Conservation (phyloP, 1,284 basidiomycete species). For the Fistulinella cinereoalba region DNA sequence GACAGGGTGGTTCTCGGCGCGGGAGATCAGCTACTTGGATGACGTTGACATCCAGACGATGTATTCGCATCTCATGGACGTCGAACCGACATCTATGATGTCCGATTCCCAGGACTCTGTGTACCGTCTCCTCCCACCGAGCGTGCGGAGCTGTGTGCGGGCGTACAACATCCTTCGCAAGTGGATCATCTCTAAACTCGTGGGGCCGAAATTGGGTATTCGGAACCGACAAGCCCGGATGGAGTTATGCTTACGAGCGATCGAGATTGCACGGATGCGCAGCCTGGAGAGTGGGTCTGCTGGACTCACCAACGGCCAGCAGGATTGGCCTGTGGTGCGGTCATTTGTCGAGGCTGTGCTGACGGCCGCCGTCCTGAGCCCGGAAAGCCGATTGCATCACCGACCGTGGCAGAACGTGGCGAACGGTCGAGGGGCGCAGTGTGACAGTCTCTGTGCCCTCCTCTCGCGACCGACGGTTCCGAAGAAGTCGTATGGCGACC, state of each 20-base stretch:
- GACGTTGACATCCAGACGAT: slow-evolving; percentile 75
- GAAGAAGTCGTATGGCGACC: slow-evolving; percentile 44
- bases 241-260: slow-evolving; percentile 63
- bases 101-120: slow-evolving; percentile 66
- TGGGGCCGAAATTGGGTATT: slow-evolving; percentile 58
- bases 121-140: slow-evolving; percentile 70
- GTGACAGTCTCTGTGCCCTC: slow-evolving; percentile 58
- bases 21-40: slow-evolving; percentile 49
- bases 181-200: slow-evolving; percentile 70
- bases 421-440: slow-evolving; percentile 50
- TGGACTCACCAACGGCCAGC: slow-evolving; percentile 26
- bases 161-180: slow-evolving; percentile 72
- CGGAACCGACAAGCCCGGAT: slow-evolving; percentile 65
- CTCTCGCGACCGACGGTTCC: slow-evolving; percentile 50
- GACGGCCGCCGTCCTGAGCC: slow-evolving; percentile 66
- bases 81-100: slow-evolving; percentile 67
- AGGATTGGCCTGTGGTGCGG: slow-evolving; percentile 58
- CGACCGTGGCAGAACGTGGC: slow-evolving; percentile 74
- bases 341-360: slow-evolving; percentile 76
- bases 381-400: slow-evolving; percentile 69
- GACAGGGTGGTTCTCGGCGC: slow-evolving; percentile 68
- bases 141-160: slow-evolving; percentile 68
- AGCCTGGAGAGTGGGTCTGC: slow-evolving; percentile 42
- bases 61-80: slow-evolving; percentile 64
- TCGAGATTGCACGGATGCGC: slow-evolving; percentile 67